Evolutionary conservation across 495 filamentous ascomycete genomes (phyloP).

Genomic region (Aspergillus avenaceus): DNA sequence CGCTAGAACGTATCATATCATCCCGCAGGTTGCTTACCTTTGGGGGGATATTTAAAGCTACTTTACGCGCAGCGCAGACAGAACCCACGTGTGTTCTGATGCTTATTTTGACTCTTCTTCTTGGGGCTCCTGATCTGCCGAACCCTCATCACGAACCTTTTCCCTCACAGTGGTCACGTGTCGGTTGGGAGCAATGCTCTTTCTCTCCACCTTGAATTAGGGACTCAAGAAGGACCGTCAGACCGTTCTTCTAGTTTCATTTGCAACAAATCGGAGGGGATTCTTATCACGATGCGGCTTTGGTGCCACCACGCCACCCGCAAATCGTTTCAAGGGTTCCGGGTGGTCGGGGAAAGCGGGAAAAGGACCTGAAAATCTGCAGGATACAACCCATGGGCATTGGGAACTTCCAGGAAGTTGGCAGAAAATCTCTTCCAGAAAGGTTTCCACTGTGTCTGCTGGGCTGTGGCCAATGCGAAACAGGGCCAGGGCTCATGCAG

Average conservation of each 20-base stretch:
- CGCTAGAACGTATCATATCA: constrained; percentile 20
- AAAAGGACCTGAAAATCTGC: constrained; percentile 17
- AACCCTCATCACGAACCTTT: not conserved
- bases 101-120: constrained; percentile 17
- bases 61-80: constrained; percentile 6
- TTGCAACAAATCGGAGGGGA: not conserved
- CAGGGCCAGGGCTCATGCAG: constrained; percentile 13
- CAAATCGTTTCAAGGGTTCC: constrained; percentile 17
- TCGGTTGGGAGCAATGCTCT: not conserved
- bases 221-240: too few relatives aligned
- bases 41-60: too few relatives aligned
- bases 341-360: constrained; percentile 22
- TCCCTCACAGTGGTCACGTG: too few relatives aligned
- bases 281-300: constrained; percentile 5
- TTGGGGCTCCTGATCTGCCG: too few relatives aligned
- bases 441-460: constrained; percentile 1
- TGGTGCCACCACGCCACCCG: constrained; percentile 12
- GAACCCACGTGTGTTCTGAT: constrained; percentile 8
- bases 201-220: not conserved
- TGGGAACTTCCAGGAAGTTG: constrained; percentile 4
- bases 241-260: constrained; percentile 5
- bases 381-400: constrained; percentile 13
- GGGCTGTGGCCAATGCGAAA: constrained; percentile 15
- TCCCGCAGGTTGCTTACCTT: not conserved
- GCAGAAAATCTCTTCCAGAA: constrained; percentile 13